Base-by-base conservation (phyloP, 352 stramenopile species). In the Elongisporangium prolatum region DNA sequence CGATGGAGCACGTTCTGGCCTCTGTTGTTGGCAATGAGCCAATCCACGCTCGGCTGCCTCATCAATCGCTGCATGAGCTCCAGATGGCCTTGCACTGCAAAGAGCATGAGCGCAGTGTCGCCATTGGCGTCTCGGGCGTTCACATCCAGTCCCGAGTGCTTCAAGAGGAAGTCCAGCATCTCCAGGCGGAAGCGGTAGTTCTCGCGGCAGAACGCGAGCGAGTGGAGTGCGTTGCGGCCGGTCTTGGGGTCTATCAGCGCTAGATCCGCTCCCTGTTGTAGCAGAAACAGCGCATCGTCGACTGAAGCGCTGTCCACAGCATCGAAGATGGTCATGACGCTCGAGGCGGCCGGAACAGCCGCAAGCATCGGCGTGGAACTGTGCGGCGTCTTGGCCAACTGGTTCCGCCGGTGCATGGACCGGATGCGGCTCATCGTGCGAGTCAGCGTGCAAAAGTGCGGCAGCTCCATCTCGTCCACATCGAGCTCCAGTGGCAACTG, bases 121-220 rank as follows among this genome's bases (percentile, higher is more conserved):
- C 75, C 75, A 9, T 74, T 64, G 21, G 51, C 58, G 49, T 89
- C 81, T 0, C 60, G 48, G 1, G 69, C 68, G 25, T 87, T 63
- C 13, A 86, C 60, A 20, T 85, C 69, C 0, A 84, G 49, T 3
- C 65, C 72, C 1, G 64, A 65, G 17, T 54, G 55, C 8, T 55
- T 11, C 1, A 88, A 44, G 9, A 91, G 65, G 44, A 88, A 91
- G 4, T 68, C 65, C 18, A 91, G 68, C 68, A 89, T 75, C 24
- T 74, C 68, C 8, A 76, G 55, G 3, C 79, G 71, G 8, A 71
- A 71, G 1, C 65, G 64, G 21, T 78, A 67, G 37, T 57, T 77
- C 54, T 83, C 81, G 2, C 64, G 67, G 38, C 74, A 86, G 58
- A 86, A 84, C 2, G 81, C 73, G 18, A 91, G 61, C 65, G 84